Evolutionary conservation across 78 protist genomes (phyloP).

Genomic region (Speleostelium caveatum): DNA sequence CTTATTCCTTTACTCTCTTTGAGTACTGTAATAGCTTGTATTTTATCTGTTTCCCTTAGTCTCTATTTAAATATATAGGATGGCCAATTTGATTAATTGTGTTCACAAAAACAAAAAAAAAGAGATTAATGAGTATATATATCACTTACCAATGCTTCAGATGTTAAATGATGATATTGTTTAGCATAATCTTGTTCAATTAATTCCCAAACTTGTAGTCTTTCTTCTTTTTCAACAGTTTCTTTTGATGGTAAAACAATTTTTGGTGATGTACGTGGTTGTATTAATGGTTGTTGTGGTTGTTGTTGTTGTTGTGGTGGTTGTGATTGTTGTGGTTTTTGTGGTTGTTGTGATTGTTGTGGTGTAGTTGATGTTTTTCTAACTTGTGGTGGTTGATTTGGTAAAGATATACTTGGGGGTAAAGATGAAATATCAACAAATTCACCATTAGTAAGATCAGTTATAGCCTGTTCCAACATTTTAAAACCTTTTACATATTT

Average conservation of each 20-base stretch:
- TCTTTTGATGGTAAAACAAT: conserved; percentile 28
- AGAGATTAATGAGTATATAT: background rate
- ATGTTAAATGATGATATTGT: conserved; percentile 11
- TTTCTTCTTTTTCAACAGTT: conserved; percentile 31
- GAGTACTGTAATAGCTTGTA: background rate
- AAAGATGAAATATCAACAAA: conserved; percentile 28
- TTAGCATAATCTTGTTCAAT: conserved; percentile 52
- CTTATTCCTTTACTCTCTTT: conserved; percentile 45
- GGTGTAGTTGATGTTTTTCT: background rate
- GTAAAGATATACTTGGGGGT: conserved; percentile 25
- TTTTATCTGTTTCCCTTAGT: conserved; percentile 36
- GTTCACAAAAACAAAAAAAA: no score
- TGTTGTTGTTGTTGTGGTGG: background rate
- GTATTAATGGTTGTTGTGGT: no score
- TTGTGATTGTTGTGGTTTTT: background rate
- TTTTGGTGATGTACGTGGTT: no score
- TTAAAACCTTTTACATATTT: conserved; percentile 19
- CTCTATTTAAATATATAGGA: background rate
- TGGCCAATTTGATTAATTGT: no score
- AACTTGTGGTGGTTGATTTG: background rate
- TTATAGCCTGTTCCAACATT: conserved; percentile 3
- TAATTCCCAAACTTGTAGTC: conserved; percentile 61
- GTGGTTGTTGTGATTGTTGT: no score
- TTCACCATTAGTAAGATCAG: conserved; percentile 31
- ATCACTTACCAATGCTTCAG: conserved; percentile 43